These are phyloP conservation scores for Fusarium austroafricanum DNA, from an alignment of 2,329 filamentous ascomycete genomes.

Conservation along the genomic window DNA sequence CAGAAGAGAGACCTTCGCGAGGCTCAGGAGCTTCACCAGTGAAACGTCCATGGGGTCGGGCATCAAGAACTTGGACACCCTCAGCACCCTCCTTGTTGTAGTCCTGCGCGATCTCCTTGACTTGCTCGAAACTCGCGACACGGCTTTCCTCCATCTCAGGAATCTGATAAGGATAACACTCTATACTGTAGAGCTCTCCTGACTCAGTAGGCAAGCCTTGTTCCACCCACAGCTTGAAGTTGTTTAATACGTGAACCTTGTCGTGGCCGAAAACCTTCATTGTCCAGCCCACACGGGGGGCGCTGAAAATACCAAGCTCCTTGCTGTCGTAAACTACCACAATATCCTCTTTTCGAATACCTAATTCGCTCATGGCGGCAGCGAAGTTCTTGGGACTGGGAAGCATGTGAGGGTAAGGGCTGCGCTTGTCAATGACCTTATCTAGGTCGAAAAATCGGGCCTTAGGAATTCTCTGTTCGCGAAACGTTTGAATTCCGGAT, in stretches of 20 bases:
- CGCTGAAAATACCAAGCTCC: slow-evolving; percentile 93
- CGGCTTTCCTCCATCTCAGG: slow-evolving; percentile 70
- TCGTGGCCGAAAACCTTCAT: slow-evolving; percentile 89
- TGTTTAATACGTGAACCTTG: slow-evolving; percentile 91
- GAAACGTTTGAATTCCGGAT: slow-evolving; percentile 83
- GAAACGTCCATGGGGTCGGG: slow-evolving; percentile 82
- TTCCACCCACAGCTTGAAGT: slow-evolving; percentile 94
- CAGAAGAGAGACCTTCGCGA: slow-evolving; percentile 84
- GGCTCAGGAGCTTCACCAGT: slow-evolving; percentile 87
- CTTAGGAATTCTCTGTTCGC: slow-evolving; percentile 84
- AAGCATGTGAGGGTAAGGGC: slow-evolving; percentile 96
- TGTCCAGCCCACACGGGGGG: slow-evolving; percentile 94
- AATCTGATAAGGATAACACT: slow-evolving; percentile 73
- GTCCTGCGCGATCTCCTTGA: slow-evolving; percentile 80
- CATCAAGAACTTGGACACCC: slow-evolving; percentile 89
- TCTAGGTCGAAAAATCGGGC: slow-evolving; percentile 98
- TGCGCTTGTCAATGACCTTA: slow-evolving; percentile 86
- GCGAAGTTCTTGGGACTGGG: slow-evolving; percentile 84
- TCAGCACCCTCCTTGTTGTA: slow-evolving; percentile 85
- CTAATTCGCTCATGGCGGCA: slow-evolving; percentile 87
- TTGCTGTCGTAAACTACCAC: slow-evolving; percentile 95
- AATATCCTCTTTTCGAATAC: slow-evolving; percentile 86
- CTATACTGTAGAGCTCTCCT: slow-evolving; percentile 76
- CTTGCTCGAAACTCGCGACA: slow-evolving; percentile 84
- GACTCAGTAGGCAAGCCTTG: slow-evolving; percentile 84